These are phyloP conservation scores for Microcera coccophila DNA, from an alignment of 2,329 filamentous ascomycete species.

Conservation along the genomic window DNA sequence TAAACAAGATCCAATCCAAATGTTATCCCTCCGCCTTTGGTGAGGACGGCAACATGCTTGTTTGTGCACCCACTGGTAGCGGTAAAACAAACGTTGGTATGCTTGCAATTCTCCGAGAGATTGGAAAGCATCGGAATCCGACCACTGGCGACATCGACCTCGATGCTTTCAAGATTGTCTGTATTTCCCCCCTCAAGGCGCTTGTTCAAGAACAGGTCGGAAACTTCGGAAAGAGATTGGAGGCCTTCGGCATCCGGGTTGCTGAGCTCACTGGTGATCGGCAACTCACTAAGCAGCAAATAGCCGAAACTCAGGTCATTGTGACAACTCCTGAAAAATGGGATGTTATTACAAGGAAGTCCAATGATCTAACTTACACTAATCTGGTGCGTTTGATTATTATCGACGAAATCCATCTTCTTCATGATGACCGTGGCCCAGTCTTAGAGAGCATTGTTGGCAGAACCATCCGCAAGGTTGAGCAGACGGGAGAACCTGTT, in stretches of 20 bases:
- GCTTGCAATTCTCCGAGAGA: constrained; percentile 91
- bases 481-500: constrained; percentile 91
- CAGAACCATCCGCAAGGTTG: constrained; percentile 85
- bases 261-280: constrained; percentile 96
- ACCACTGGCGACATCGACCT: constrained; percentile 90
- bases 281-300: constrained; percentile 97
- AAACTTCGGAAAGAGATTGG: constrained; percentile 88
- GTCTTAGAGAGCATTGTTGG: constrained; percentile 96
- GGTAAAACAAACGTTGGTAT: constrained; percentile 99
- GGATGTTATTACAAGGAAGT: constrained; percentile 98
- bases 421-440: constrained; percentile 95
- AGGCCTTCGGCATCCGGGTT: constrained; percentile 86
- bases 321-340: constrained; percentile 98
- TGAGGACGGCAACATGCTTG: constrained; percentile 94
- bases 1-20: constrained; percentile 94
- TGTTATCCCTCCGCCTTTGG: constrained; percentile 89
- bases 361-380: constrained; percentile 93
- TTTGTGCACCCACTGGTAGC: constrained; percentile 94
- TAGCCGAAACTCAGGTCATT: constrained; percentile 95
- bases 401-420: constrained; percentile 95
- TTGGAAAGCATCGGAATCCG: constrained; percentile 89
- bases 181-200: constrained; percentile 93
- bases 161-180: constrained; percentile 97
- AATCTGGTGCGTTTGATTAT: constrained; percentile 94
- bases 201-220: constrained; percentile 97